Evolutionary conservation across 345 rosid genomes (phyloP).

Genomic region (Eucalyptus brandiana): DNA sequence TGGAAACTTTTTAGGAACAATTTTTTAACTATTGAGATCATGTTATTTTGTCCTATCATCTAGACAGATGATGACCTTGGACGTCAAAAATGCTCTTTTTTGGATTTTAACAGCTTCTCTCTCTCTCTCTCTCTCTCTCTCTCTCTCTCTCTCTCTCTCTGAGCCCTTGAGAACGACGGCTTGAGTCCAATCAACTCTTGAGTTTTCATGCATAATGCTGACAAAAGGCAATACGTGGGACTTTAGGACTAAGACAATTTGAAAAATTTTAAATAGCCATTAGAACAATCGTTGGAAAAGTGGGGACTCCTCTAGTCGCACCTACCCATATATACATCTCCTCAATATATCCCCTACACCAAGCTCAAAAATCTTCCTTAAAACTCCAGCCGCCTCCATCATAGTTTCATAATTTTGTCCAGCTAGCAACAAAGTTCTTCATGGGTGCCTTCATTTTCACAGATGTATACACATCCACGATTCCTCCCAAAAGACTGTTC

Average conservation of each 20-base stretch:
- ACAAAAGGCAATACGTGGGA: neutral
- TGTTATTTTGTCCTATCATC: neutral
- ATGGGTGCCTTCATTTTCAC: constrained; percentile 11
- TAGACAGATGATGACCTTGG: neutral
- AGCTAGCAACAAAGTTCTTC: neutral
- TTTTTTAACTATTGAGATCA: neutral
- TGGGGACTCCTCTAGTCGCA: neutral
- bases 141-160: neutral
- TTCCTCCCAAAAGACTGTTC: constrained; percentile 14
- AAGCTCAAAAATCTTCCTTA: neutral
- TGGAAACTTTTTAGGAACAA: neutral
- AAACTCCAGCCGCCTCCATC: neutral
- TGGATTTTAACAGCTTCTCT: neutral
- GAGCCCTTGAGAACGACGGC: neutral
- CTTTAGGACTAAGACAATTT: neutral
- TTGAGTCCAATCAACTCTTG: neutral
- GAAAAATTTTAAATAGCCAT: neutral
- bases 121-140: neutral
- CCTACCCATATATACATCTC: neutral
- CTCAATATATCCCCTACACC: neutral
- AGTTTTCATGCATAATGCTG: neutral
- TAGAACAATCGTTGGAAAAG: neutral
- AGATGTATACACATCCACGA: neutral
- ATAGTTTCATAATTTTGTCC: neutral
- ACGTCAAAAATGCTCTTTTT: neutral